phyloP scores from a whole-genome alignment of 2,329 filamentous ascomycete species.

The Fusarium poae region DNA sequence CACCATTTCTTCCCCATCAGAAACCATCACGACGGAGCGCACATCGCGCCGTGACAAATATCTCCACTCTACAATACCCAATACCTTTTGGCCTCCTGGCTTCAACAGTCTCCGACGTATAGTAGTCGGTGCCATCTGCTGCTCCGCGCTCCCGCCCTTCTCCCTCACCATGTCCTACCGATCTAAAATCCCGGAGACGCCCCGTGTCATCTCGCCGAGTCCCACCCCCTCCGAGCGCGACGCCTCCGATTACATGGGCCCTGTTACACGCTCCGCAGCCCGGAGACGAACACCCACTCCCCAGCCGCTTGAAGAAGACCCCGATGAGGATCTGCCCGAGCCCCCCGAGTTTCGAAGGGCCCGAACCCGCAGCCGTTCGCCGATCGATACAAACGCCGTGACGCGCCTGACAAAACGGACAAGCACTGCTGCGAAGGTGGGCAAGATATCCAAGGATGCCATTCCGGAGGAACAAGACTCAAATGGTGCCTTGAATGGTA shows the following conservation, averaged over 20 bases:
- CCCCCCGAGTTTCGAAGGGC: conserved; percentile 69
- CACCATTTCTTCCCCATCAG: conserved; percentile 35
- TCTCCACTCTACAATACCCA: conserved; percentile 55
- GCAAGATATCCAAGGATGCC: conserved; percentile 44
- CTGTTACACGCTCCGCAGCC: conserved; percentile 81
- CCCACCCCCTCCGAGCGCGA: conserved; percentile 67
- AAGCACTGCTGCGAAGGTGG: conserved; percentile 51
- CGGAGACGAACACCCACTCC: conserved; percentile 68
- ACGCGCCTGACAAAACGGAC: conserved; percentile 66
- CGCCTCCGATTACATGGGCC: conserved; percentile 70
- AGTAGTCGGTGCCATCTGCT: conserved; percentile 68
- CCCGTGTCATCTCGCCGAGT: conserved; percentile 90
- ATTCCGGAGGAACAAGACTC: conserved; percentile 46
- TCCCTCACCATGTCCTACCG: conserved; percentile 66
- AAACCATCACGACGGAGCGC: conserved; percentile 46
- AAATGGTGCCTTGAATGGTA: conserved; percentile 51
- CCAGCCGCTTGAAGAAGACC: conserved; percentile 70
- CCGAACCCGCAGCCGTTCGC: conserved; percentile 78
- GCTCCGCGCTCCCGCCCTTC: conserved; percentile 72
- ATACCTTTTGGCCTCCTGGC: conserved; percentile 60
- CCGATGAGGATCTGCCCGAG: conserved; percentile 63
- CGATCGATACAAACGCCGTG: conserved; percentile 66
- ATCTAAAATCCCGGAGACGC: conserved; percentile 77
- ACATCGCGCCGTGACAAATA: conserved; percentile 65
- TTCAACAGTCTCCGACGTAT: conserved; percentile 63